These are phyloP conservation scores for Coemansia biformis DNA, from an alignment of 192 early-diverging fungal species.

Conservation along the genomic window DNA sequence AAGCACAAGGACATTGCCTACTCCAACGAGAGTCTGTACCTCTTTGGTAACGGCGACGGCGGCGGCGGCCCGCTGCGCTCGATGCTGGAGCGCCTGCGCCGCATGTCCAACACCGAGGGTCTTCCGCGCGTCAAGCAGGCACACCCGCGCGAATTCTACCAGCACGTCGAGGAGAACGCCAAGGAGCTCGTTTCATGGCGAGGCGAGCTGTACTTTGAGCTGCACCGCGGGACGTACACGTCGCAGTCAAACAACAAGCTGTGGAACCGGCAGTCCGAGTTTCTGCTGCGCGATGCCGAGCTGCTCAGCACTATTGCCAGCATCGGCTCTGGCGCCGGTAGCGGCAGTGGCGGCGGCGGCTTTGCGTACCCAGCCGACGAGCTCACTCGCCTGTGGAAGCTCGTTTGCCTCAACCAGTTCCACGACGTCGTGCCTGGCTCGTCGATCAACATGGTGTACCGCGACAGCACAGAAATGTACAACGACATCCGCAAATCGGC, in stretches of 20 bases:
- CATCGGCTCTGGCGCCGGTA: conserved; percentile 6
- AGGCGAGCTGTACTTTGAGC: conserved; percentile 95
- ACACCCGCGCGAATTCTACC: conserved; percentile 77
- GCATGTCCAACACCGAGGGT: conserved; percentile 72
- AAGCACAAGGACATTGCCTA: conserved; percentile 85
- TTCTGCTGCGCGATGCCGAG: conserved; percentile 79
- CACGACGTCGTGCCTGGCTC: conserved; percentile 95
- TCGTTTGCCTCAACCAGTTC: conserved; percentile 89
- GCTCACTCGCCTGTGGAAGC: conserved; percentile 82
- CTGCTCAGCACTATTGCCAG: conserved; percentile 56
- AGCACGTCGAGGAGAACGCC: conserved; percentile 64
- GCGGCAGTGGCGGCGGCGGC: neutral
- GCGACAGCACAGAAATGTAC: conserved; percentile 65
- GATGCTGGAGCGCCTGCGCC: conserved; percentile 78
- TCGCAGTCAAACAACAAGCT: conserved; percentile 78
- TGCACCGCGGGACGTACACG: conserved; percentile 97
- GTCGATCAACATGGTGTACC: conserved; percentile 82
- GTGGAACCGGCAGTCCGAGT: conserved; percentile 79
- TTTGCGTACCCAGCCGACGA: conserved; percentile 66
- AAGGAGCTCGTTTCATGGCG: conserved; percentile 77
- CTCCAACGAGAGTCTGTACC: conserved; percentile 72
- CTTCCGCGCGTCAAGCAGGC: conserved; percentile 68
- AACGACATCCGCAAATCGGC: conserved; percentile 29
- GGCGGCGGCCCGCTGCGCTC: conserved; percentile 80
- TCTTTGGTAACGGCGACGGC: conserved; percentile 95